Conservation (phyloP, 164 flowering plant species). For the Liquidambar formosana region DNA sequence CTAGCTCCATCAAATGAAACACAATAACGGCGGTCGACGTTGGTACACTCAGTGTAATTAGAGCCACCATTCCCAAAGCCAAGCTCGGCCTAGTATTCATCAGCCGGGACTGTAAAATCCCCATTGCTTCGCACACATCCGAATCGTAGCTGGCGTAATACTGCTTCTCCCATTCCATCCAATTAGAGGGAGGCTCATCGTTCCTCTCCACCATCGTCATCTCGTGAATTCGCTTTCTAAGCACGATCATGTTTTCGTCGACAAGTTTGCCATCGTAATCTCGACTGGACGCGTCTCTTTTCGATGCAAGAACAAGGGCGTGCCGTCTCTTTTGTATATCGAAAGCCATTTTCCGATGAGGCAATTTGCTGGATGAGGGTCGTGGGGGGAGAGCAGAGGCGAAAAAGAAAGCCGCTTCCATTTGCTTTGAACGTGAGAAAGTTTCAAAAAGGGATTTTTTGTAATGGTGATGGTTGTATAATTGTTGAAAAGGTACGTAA, state of each 20-base stretch:
- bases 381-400: no score
- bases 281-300: constrained; percentile 10
- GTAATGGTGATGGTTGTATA: no score
- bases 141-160: constrained; percentile 35
- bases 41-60: constrained; percentile 45
- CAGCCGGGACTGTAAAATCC: constrained; percentile 45
- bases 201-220: constrained; percentile 49
- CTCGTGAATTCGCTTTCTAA: constrained; percentile 47
- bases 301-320: not conserved
- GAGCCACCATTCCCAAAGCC: constrained; percentile 36
- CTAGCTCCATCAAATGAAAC: constrained; percentile 26
- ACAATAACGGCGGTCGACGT: constrained; percentile 18
- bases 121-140: constrained; percentile 37
- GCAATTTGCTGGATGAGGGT: no score
- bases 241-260: constrained; percentile 43
- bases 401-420: no score
- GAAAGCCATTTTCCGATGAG: not conserved
- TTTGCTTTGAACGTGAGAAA: no score
- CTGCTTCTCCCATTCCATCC: constrained; percentile 69
- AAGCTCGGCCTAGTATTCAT: constrained; percentile 62
- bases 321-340: not conserved
- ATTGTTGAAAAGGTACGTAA: no score
- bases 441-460: no score
- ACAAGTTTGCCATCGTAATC: constrained; percentile 29
- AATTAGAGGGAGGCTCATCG: constrained; percentile 43